Percentiles rank a stretch among this genome's conserved stretches.
Evolutionary conservation across 1,284 basidiomycete species (phyloP).

Genomic region (Vanrija sp.): DNA sequence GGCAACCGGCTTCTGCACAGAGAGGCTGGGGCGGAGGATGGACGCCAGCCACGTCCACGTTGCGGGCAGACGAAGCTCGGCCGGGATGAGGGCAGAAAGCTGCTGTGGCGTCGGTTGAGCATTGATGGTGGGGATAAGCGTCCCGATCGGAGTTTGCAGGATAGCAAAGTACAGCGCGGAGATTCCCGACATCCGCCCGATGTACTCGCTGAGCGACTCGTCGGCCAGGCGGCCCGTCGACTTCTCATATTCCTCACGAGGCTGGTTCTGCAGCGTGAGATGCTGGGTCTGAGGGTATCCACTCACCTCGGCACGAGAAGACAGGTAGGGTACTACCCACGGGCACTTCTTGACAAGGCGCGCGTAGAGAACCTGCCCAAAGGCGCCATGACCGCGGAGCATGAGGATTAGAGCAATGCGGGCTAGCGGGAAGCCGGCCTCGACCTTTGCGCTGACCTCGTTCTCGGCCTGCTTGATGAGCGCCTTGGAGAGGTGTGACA

Average conservation of each 20-base stretch:
- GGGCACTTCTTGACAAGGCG: conserved; percentile 76
- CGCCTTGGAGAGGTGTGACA: conserved; percentile 82
- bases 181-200: conserved; percentile 72
- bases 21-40: conserved; percentile 12
- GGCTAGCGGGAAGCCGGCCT: conserved; percentile 77
- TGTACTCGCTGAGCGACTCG: conserved; percentile 65
- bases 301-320: conserved; percentile 38
- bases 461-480: conserved; percentile 91
- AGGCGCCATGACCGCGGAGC: conserved; percentile 53
- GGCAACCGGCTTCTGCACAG: conserved; percentile 35
- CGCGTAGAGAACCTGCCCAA: conserved; percentile 77
- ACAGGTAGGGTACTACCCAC: conserved; percentile 53
- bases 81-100: conserved; percentile 49
- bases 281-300: neutral
- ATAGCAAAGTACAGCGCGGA: conserved; percentile 85
- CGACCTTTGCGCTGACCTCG: conserved; percentile 85
- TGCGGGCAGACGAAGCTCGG: conserved; percentile 62
- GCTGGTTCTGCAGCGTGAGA: conserved; percentile 39
- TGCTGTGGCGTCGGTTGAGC: conserved; percentile 45
- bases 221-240: conserved; percentile 57
- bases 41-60: conserved; percentile 63
- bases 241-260: conserved; percentile 61
- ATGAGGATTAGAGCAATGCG: conserved; percentile 69
- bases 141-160: conserved; percentile 52
- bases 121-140: conserved; percentile 38